phyloP scores from a whole-genome alignment of 352 stramenopile species.

The Globisporangium spiculum region DNA sequence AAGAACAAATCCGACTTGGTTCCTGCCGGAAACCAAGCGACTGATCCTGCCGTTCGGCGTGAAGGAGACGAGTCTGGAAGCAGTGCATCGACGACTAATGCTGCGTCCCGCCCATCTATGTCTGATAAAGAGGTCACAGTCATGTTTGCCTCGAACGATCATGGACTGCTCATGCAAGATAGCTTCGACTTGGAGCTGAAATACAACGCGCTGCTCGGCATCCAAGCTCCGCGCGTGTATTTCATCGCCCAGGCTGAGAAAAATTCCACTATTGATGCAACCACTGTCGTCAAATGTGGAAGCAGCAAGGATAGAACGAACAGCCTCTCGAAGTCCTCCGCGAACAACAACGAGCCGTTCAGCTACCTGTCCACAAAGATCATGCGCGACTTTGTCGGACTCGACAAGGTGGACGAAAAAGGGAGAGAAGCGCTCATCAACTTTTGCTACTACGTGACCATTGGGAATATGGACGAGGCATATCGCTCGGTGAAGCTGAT shows the following conservation, averaged over 20 bases:
- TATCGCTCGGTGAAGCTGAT: conserved; percentile 93
- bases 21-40: conserved; percentile 9
- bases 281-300: conserved; percentile 34
- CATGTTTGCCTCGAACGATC: conserved; percentile 91
- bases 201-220: conserved; percentile 78
- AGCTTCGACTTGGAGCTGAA: conserved; percentile 84
- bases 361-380: conserved; percentile 72
- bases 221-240: conserved; percentile 82
- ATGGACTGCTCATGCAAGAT: conserved; percentile 91
- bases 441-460: conserved; percentile 94
- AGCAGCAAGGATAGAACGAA: conserved; percentile 31
- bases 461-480: conserved; percentile 95
- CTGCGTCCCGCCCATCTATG: conserved; percentile 15
- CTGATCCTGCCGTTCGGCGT: conserved; percentile 2
- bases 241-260: conserved; percentile 58
- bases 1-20: conserved; percentile 40
- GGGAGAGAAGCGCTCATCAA: conserved; percentile 89
- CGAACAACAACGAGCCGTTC: conserved; percentile 29
- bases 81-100: conserved; percentile 1
- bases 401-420: conserved; percentile 87
- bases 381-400: conserved; percentile 93
- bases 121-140: conserved; percentile 87
- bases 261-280: conserved; percentile 32
- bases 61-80: conserved; percentile 19
- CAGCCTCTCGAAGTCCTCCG: conserved; percentile 17